Evolutionary conservation across 2,329 filamentous ascomycete genomes (phyloP).

Genomic region (Pezicula neosporulosa): DNA sequence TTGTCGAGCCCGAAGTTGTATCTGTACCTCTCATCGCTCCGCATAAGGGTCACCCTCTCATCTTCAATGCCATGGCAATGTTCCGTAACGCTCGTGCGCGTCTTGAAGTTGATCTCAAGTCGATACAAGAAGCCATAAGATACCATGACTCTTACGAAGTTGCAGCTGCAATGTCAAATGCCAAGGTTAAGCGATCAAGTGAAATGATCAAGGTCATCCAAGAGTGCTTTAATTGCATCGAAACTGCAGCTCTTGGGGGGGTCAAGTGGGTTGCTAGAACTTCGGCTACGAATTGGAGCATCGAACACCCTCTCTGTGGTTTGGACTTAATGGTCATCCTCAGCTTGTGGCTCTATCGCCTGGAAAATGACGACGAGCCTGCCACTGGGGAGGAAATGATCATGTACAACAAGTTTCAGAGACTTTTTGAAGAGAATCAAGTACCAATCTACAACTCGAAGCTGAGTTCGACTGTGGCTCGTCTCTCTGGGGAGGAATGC

Average conservation of each 20-base stretch:
- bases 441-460: conserved; percentile 78
- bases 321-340: conserved; percentile 98
- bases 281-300: conserved; percentile 97
- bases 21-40: conserved; percentile 88
- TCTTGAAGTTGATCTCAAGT: conserved; percentile 92
- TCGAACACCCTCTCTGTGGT: conserved; percentile 94
- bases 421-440: conserved; percentile 86
- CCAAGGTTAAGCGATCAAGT: conserved; percentile 88
- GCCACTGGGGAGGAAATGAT: conserved; percentile 77
- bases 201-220: conserved; percentile 99
- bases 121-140: conserved; percentile 86
- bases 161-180: conserved; percentile 91
- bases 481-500: conserved; percentile 93
- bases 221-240: conserved; percentile 96
- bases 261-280: conserved; percentile 98
- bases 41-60: conserved; percentile 91
- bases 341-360: conserved; percentile 95
- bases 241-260: conserved; percentile 89
- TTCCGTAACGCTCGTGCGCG: conserved; percentile 91
- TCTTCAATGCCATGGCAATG: conserved; percentile 97
- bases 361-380: conserved; percentile 97
- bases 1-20: conserved; percentile 88
- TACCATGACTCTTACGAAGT: conserved; percentile 98
- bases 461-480: conserved; percentile 90
- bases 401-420: conserved; percentile 92